These are phyloP conservation scores for Thelephora aurantiotincta DNA, from an alignment of 768 basidiomycete genomes.

Conservation along the genomic window DNA sequence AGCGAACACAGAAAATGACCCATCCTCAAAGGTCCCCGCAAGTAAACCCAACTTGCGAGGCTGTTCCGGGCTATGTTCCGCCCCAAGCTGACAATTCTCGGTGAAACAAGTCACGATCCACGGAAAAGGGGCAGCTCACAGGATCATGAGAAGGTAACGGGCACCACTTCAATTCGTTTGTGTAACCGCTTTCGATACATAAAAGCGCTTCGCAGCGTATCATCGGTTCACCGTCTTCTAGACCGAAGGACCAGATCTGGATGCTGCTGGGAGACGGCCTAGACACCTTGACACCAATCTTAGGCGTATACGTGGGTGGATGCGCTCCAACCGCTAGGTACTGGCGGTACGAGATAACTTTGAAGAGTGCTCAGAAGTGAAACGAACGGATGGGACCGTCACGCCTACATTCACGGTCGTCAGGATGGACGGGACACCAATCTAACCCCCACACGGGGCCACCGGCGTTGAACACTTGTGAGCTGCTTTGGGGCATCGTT, in stretches of 20 bases:
- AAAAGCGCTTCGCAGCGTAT: conserved; percentile 76
- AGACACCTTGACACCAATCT: conserved; percentile 43
- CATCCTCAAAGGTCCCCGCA: conserved; percentile 79
- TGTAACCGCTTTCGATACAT: conserved; percentile 71
- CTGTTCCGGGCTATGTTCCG: conserved; percentile 3
- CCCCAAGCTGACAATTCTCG: neutral
- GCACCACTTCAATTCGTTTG: conserved; percentile 83
- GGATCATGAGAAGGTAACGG: conserved; percentile 71
- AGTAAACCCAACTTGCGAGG: conserved; percentile 66
- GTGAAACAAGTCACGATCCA: neutral
- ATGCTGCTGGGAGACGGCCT: conserved; percentile 54
- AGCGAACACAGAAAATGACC: conserved; percentile 62
- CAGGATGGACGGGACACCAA: conserved; percentile 76
- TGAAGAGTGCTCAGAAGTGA: neutral
- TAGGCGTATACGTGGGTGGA: conserved; percentile 46
- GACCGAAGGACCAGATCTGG: conserved; percentile 69
- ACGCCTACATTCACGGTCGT: conserved; percentile 38
- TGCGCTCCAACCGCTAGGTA: conserved; percentile 78
- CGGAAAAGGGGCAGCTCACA: neutral
- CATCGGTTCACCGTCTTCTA: conserved; percentile 14
- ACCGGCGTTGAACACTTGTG: conserved; percentile 75
- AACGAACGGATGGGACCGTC: neutral
- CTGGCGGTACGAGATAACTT: conserved; percentile 47
- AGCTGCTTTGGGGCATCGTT: conserved; percentile 39
- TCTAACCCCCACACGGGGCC: conserved; percentile 85